Percentiles rank a stretch among this genome's conserved stretches.
phyloP scores from a whole-genome alignment of 495 filamentous ascomycete genomes.

The Cudoniella acicularis region DNA sequence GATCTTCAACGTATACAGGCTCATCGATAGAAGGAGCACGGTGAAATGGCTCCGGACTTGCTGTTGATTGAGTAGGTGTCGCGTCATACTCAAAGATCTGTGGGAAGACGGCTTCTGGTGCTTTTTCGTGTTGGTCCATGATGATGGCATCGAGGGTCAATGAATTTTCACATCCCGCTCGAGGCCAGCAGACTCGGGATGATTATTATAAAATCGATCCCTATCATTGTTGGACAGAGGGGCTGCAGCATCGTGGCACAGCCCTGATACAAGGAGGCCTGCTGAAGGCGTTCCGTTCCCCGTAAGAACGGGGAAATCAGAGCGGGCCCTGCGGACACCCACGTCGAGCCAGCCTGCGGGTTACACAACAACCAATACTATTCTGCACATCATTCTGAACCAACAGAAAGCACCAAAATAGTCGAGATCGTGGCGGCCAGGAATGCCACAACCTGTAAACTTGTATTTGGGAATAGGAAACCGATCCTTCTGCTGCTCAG shows the following conservation, averaged over 20 bases:
- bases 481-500: no score
- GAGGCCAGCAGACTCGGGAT: background rate
- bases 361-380: background rate
- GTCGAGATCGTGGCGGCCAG: no score
- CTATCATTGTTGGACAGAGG: background rate
- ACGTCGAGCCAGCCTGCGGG: background rate
- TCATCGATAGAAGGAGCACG: slow-evolving; percentile 25
- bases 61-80: background rate
- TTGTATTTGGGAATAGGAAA: no score
- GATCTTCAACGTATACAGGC: slow-evolving; percentile 22
- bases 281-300: no score
- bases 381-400: background rate
- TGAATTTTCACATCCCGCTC: background rate
- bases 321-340: background rate
- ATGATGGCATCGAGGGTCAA: background rate
- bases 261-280: background rate
- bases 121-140: slow-evolving; percentile 34
- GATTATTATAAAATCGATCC: slow-evolving; percentile 1
- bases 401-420: background rate
- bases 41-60: background rate
- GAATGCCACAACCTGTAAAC: no score
- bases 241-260: background rate
- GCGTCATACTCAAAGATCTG: slow-evolving; percentile 20
- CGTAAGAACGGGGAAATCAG: background rate
- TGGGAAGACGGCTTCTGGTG: slow-evolving; percentile 26